Percentiles rank a stretch among this genome's conserved stretches.
These are phyloP conservation scores for Kodamaea fungicola DNA, from an alignment of 1,139 yeast species.

Conservation along the genomic window DNA sequence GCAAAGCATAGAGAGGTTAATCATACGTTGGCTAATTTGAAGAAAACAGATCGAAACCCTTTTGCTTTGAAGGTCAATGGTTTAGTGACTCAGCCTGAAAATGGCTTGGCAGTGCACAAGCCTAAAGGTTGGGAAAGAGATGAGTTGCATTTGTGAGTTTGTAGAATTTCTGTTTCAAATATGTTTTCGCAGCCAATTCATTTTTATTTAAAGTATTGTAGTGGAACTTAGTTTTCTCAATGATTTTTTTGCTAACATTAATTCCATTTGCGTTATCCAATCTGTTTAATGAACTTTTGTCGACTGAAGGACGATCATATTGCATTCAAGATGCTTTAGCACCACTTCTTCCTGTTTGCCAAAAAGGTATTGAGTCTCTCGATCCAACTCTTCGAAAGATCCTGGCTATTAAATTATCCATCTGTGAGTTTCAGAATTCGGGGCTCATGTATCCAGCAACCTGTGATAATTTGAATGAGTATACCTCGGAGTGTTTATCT, in stretches of 20 bases:
- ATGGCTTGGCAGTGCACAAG: slow-evolving; percentile 45
- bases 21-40: slow-evolving; percentile 70
- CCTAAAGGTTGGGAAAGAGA: slow-evolving; percentile 64
- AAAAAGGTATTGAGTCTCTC: slow-evolving; percentile 30
- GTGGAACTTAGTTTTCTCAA: no score
- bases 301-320: slow-evolving; percentile 1
- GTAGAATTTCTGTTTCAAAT: no score
- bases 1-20: slow-evolving; percentile 76
- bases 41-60: slow-evolving; percentile 60
- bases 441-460: slow-evolving; percentile 30
- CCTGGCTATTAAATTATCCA: slow-evolving; percentile 48
- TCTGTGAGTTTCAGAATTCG: slow-evolving; percentile 54
- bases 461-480: slow-evolving; percentile 20
- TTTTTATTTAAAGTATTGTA: no score
- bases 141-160: slow-evolving; percentile 26
- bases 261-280: no score
- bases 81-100: slow-evolving; percentile 50
- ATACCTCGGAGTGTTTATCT: slow-evolving; percentile 32
- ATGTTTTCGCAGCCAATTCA: no score
- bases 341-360: slow-evolving; percentile 26
- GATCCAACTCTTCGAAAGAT: slow-evolving; percentile 25
- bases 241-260: no score
- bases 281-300: not conserved
- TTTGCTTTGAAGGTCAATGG: slow-evolving; percentile 50
- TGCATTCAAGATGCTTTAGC: slow-evolving; percentile 28